Base-by-base conservation (phyloP, 441 rosid species). In the Pelargonium australe region DNA sequence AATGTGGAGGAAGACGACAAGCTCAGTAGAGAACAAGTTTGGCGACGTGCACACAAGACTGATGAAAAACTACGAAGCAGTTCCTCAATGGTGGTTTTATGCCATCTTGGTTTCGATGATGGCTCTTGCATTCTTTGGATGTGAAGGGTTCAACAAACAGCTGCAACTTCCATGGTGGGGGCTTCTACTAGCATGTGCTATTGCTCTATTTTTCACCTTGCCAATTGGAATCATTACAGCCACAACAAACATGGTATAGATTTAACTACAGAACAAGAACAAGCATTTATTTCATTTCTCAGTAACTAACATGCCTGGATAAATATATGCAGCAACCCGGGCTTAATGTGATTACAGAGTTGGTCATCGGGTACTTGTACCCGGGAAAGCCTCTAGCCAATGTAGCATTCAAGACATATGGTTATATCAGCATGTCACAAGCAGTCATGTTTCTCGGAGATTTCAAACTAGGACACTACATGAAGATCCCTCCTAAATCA, bases 121-220 rank as follows among this genome's bases (percentile, higher is more conserved):
- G 13, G 70, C 34, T 1, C 67, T 67, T 8, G 28, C 76, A 6
- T 1, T 73, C 13, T 55, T 67, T 12, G 71, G 71, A 16, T 73
- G 76, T 12, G 67, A 67, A 60, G 71, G 68, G 1, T 73, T 61
- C 13, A 70, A 60, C 11, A 7, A 31, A 5, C 71, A 73, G 63
- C 76, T 73, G 14, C 76, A 73, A 34, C 71, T 73, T 3, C 71
- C 71, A 10, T 73, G 64, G 44, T 67, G 76, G 76, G 76, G 76
- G 12, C 47, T 73, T 61, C 47, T 73, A 3, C 62, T 73, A n/a
- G 67, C 76, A 4, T 51, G 58, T 45, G 49, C 16, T 3, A 61
- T 73, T 14, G 70, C 76, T 2, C 8, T 67, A 0, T 16, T 73
- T 7, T 73, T 73, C 71, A 63, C 70, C 41, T 55, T 73, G 31